phyloP scores from a whole-genome alignment of 306 rosid species.

The Dryas drummondii region DNA sequence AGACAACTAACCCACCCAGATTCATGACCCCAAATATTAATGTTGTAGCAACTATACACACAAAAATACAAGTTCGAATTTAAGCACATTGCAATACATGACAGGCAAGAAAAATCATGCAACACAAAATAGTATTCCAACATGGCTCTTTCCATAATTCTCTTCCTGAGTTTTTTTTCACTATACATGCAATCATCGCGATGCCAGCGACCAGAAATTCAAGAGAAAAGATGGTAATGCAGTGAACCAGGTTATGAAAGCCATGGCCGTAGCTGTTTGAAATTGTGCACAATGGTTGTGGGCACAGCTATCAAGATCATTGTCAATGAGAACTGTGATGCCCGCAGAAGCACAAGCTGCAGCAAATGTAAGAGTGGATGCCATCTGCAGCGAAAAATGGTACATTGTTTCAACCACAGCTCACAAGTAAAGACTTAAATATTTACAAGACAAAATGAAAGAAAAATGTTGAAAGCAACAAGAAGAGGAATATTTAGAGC shows the following conservation, averaged over 20 bases:
- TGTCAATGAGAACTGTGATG: conserved; percentile 87
- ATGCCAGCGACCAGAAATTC: conserved; percentile 81
- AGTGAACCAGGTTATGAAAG: conserved; percentile 80
- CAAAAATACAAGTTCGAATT: conserved; percentile 17
- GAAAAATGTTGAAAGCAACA: not conserved
- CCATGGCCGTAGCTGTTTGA: conserved; percentile 88
- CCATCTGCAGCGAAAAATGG: conserved; percentile 50
- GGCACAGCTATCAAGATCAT: conserved; percentile 64
- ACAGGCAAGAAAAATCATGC: conserved; percentile 17
- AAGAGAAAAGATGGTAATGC: conserved; percentile 77
- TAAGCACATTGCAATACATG: conserved; percentile 15
- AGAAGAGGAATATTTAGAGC: not conserved
- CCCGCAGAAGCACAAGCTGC: conserved; percentile 99
- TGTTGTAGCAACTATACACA: conserved; percentile 18
- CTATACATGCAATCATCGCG: conserved; percentile 32
- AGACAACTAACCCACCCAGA: conserved; percentile 2
- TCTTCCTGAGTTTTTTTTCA: conserved; percentile 7
- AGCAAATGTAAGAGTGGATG: conserved; percentile 80
- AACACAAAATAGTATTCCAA: conserved; percentile 18
- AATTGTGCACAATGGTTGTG: conserved; percentile 70
- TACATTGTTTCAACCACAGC: conserved; percentile 1
- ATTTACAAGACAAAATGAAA: not conserved
- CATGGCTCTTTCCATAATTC: conserved; percentile 6
- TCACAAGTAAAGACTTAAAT: not conserved
- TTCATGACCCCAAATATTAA: conserved; percentile 2